phyloP scores from a whole-genome alignment of 208 protist genomes.

The Angomonas ambiguus region DNA sequence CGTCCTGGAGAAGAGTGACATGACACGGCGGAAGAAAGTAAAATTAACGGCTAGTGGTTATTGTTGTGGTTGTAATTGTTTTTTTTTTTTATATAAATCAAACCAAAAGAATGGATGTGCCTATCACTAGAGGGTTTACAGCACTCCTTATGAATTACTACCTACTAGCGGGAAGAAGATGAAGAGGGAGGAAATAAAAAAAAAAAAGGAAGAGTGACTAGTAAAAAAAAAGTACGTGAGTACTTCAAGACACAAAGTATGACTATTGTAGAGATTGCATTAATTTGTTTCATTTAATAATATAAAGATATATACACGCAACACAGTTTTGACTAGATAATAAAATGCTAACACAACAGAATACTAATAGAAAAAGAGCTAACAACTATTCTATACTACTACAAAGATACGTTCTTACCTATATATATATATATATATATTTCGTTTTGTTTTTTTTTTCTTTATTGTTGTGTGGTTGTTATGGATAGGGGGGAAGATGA shows the following conservation, averaged over 20 bases:
- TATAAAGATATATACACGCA: conserved; percentile 4
- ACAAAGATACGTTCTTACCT: neutral
- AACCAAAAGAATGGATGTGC: neutral
- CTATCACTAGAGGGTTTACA: too few species aligned
- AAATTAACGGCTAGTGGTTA: neutral
- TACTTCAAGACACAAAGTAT: neutral
- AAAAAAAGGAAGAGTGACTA: conserved; percentile 13
- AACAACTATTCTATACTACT: neutral
- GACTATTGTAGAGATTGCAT: neutral
- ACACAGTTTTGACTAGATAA: neutral
- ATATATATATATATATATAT: neutral
- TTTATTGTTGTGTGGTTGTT: neutral
- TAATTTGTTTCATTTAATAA: neutral
- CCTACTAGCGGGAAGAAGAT: too few species aligned
- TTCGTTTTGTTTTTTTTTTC: neutral
- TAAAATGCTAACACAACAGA: conserved; percentile 4
- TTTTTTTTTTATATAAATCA: neutral
- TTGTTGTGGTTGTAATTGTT: neutral
- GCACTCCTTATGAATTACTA: too few species aligned
- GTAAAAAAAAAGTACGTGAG: neutral
- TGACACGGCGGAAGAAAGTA: neutral
- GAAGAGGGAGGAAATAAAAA: conserved; percentile 3
- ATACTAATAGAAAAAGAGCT: neutral
- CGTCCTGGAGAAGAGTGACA: conserved; percentile 33
- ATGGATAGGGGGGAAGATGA: neutral